Percentiles rank a stretch among this genome's conserved stretches.
These are phyloP conservation scores for Penicillium hordei DNA, from an alignment of 2,329 filamentous ascomycete species.

Conservation along the genomic window DNA sequence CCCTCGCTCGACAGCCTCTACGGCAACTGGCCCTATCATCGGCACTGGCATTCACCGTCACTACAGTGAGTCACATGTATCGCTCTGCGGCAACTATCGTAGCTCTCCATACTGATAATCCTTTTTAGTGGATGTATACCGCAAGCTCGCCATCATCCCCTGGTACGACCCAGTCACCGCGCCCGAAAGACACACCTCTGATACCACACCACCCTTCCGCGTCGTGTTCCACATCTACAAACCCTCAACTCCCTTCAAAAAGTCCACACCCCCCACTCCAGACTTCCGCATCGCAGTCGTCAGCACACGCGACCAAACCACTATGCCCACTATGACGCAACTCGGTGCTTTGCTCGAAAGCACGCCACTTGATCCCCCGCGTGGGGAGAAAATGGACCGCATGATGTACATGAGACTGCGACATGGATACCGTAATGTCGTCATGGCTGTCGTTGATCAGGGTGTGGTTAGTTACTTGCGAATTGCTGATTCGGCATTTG, in stretches of 20 bases:
- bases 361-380: constrained; percentile 67
- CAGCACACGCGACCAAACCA: constrained; percentile 66
- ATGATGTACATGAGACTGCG: constrained; percentile 75
- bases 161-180: constrained; percentile 61
- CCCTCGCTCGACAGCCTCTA: constrained; percentile 25
- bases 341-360: constrained; percentile 69
- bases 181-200: constrained; percentile 20
- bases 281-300: constrained; percentile 85
- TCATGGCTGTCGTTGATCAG: constrained; percentile 85
- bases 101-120: constrained; percentile 36
- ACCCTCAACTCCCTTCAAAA: constrained; percentile 68
- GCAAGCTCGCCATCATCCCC: constrained; percentile 70
- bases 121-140: constrained; percentile 66
- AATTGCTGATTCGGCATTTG: constrained; percentile 77
- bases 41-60: constrained; percentile 55
- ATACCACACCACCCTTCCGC: constrained; percentile 59
- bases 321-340: constrained; percentile 71
- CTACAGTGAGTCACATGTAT: constrained; percentile 44
- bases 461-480: constrained; percentile 86
- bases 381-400: constrained; percentile 47
- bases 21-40: constrained; percentile 51
- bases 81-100: background rate
- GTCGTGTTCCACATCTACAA: constrained; percentile 84
- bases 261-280: constrained; percentile 72
- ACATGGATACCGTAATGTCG: constrained; percentile 78